Evolutionary conservation across 352 stramenopile species (phyloP).

Genomic region (Globisporangium emineosum): DNA sequence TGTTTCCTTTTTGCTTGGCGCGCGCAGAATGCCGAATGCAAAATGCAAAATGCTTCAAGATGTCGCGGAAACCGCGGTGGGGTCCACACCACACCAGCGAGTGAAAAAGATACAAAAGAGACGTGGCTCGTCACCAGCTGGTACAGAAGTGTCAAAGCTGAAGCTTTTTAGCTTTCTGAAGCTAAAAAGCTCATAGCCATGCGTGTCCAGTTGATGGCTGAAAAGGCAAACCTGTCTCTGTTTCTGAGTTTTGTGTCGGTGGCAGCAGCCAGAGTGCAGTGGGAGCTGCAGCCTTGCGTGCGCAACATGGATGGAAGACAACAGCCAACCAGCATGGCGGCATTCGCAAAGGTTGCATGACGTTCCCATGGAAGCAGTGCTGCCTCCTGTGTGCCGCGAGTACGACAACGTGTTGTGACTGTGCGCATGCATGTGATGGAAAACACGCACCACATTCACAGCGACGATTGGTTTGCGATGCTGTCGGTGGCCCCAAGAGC

Average conservation of each 20-base stretch:
- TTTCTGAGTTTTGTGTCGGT: conserved; percentile 3
- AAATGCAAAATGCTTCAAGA: conserved; percentile 11
- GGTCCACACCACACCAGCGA: conserved; percentile 8
- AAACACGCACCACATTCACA: neutral
- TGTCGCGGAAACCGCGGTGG: conserved; percentile 12
- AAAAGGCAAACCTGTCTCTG: conserved; percentile 1
- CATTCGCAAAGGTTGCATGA: neutral
- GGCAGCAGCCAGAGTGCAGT: neutral
- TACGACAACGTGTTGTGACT: no score
- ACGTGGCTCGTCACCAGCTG: neutral
- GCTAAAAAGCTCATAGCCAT: no score
- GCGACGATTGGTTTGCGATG: neutral
- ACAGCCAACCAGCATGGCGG: neutral
- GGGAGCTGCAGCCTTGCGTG: neutral
- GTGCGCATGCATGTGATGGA: neutral
- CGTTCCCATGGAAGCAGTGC: neutral
- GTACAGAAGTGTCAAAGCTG: no score
- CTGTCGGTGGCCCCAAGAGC: no score
- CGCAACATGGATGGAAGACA: neutral
- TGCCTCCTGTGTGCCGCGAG: neutral
- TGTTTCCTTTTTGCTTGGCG: conserved; percentile 1
- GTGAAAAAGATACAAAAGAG: conserved; percentile 1
- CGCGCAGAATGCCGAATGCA: neutral
- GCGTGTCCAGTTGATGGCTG: neutral
- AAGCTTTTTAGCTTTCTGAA: no score